These are phyloP conservation scores for Musa schizocarpa DNA, from an alignment of 176 grass and related monocot species.

Conservation along the genomic window DNA sequence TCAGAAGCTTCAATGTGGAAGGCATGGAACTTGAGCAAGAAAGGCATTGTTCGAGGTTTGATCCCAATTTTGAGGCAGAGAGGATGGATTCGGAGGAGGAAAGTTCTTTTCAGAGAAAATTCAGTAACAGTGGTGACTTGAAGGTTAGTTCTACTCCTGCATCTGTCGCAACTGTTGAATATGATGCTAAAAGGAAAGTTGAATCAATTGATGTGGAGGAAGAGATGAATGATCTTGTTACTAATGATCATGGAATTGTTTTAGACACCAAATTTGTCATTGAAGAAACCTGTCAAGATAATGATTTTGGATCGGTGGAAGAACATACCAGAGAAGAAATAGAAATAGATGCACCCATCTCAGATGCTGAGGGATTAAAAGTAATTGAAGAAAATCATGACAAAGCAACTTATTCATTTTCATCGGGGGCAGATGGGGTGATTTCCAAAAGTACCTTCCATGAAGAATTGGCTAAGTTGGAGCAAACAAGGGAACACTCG, in stretches of 20 bases:
- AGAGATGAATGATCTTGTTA: neutral
- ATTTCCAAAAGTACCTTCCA: neutral
- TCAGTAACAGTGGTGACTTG: neutral
- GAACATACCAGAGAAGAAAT: neutral
- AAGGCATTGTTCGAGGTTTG: constrained; percentile 41
- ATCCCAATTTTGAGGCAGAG: constrained; percentile 49
- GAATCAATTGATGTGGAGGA: neutral
- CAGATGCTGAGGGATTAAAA: neutral
- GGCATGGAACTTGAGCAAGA: constrained; percentile 37
- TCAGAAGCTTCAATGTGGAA: constrained; percentile 66
- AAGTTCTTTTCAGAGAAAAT: constrained; percentile 11
- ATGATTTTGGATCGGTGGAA: neutral
- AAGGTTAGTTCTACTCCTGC: neutral
- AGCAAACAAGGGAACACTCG: neutral
- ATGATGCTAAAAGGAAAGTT: neutral
- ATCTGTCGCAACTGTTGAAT: neutral
- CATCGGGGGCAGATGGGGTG: neutral
- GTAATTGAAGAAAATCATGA: neutral
- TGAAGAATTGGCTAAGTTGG: neutral
- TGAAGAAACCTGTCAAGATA: neutral
- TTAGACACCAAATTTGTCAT: neutral
- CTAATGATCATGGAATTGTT: neutral
- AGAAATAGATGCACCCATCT: neutral
- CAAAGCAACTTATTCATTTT: neutral
- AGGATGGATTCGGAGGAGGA: neutral